Conservation (phyloP, 129 eudicot species). For the Lactuca sativa region DNA sequence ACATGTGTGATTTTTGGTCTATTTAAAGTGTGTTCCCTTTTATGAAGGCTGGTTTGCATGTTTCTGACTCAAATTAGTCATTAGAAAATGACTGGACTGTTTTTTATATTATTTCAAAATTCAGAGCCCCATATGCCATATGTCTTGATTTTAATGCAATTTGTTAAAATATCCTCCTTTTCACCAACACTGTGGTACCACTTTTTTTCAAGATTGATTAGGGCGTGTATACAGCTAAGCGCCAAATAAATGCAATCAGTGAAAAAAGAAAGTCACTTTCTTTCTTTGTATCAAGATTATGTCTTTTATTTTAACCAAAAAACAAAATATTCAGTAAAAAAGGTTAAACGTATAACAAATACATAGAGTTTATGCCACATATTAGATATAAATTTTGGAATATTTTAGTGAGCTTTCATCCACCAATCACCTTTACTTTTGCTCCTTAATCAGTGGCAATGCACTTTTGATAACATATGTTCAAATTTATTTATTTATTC, state of each 20-base stretch:
- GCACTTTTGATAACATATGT: constrained; percentile 36
- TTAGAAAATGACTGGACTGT: constrained; percentile 47
- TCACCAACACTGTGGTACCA: constrained; percentile 46
- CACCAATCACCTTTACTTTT: constrained; percentile 40
- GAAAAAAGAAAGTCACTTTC: constrained; percentile 24
- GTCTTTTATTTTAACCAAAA: constrained; percentile 1
- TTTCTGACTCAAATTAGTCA: constrained; percentile 21
- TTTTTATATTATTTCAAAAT: background rate
- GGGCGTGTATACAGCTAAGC: constrained; percentile 51
- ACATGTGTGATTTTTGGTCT: background rate
- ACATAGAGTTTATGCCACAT: background rate
- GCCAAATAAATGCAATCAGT: constrained; percentile 35
- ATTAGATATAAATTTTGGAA: background rate
- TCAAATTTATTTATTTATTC: constrained; percentile 17
- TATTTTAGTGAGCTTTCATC: constrained; percentile 18
- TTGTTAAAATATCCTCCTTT: constrained; percentile 24
- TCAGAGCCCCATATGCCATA: constrained; percentile 28
- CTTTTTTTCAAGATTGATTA: constrained; percentile 26
- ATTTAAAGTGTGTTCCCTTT: constrained; percentile 10
- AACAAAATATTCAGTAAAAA: background rate
- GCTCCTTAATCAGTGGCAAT: constrained; percentile 41
- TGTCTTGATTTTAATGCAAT: constrained; percentile 38
- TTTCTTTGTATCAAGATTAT: constrained; percentile 21
- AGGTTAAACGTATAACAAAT: background rate
- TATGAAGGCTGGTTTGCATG: constrained; percentile 28